Evolutionary conservation across 2,329 filamentous ascomycete genomes (phyloP), one percentile per base, ranked within the genome.

Genomic region (Daldinia sp.): DNA sequence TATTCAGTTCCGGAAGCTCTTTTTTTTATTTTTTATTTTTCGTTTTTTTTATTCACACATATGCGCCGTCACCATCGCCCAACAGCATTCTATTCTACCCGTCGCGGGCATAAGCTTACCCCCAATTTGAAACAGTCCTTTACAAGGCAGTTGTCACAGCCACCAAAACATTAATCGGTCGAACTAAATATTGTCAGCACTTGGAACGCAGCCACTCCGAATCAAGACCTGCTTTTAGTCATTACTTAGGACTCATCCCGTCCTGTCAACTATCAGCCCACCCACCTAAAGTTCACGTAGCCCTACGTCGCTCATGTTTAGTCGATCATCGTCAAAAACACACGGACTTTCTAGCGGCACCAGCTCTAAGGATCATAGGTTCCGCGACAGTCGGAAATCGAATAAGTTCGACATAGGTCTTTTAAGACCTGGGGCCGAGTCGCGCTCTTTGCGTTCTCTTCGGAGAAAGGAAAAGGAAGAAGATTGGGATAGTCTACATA

Each of bases 311-410:
- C 78, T 78, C 75, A 82, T 82, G 80, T 82, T 82, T 72, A 76
- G 76, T 77, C 77, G 78, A 77, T 81, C 78, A 61, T 77, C 77
- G 66, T 74, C 74, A 64, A 80, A 77, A 70, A 61, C 69, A 63
- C 67, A 77, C 72, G 76, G 75, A 71, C 73, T 74, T 67, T 67
- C 69, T 63, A 63, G 68, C 52, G 56, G 58, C 35, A 59, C 49
- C 29, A 58, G 62, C 55, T 70, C 72, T 50, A 78, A 77, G 68
- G 77, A 81, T 52, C 75, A 79, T 68, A 74, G 74, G 61, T 70
- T 71, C 61, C 74, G 74, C 64, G 76, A 77, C 61, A 68, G 72
- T 63, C 77, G 77, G 68, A 66, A 76, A 58, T 75, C 75, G 52
- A 70, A 72, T 51, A 69, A 80, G 50, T 74, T 74, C 63, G 78